These are phyloP conservation scores for Herpetospermum pedunculosum DNA, from an alignment of 306 rosid genomes.

Conservation along the genomic window DNA sequence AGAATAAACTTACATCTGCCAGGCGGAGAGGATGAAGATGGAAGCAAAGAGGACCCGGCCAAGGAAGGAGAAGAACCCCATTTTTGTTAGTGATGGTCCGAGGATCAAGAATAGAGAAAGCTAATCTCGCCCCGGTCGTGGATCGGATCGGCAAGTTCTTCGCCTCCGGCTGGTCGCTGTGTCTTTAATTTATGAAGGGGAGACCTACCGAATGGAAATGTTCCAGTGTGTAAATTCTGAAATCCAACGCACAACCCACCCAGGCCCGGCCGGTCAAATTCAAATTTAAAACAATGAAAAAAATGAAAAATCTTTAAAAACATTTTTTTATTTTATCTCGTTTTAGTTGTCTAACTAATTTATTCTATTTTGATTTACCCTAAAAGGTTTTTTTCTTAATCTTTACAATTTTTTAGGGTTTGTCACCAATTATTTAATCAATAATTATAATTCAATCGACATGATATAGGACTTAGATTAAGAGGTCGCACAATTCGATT, in stretches of 20 bases:
- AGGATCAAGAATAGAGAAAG: not conserved
- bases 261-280: not conserved
- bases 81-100: not conserved
- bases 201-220: not conserved
- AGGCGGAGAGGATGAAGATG: conserved; percentile 84
- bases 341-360: too few species aligned
- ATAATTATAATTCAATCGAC: too few species aligned
- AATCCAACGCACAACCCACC: not conserved
- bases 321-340: too few species aligned
- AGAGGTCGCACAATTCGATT: too few species aligned
- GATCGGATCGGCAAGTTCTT: not conserved
- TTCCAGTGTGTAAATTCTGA: not conserved
- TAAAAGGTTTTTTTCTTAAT: too few species aligned
- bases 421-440: too few species aligned
- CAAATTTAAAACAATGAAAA: not conserved
- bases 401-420: too few species aligned
- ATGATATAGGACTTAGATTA: too few species aligned
- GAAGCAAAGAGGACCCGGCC: conserved; percentile 91
- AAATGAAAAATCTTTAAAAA: not conserved
- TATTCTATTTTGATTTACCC: not conserved
- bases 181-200: not conserved
- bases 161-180: not conserved
- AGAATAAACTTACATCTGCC: conserved; percentile 51
- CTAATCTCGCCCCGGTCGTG: not conserved
- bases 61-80: conserved; percentile 76